These are phyloP conservation scores for Paraglomus occultum DNA, from an alignment of 192 early-diverging fungal species.

Conservation along the genomic window DNA sequence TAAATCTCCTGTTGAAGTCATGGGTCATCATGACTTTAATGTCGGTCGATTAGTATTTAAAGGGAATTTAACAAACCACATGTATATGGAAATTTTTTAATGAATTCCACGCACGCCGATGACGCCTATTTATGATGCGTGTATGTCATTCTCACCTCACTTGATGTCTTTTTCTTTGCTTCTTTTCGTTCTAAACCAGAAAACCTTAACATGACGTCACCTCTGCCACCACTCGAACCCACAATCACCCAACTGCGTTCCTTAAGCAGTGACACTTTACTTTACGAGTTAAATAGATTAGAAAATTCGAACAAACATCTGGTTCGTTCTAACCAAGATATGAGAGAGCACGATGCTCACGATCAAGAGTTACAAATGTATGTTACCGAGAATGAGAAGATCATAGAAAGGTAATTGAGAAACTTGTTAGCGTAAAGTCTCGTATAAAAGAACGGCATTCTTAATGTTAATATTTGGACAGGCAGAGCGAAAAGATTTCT, in stretches of 20 bases:
- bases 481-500: conserved; percentile 5
- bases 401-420: conserved; percentile 34
- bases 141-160: neutral
- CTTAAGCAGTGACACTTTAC: conserved; percentile 33
- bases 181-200: neutral
- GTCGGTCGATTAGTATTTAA: no score
- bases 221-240: conserved; percentile 22
- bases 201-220: neutral
- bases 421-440: neutral
- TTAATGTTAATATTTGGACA: neutral
- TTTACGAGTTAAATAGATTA: conserved; percentile 38
- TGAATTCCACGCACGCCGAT: no score
- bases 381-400: conserved; percentile 36
- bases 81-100: no score
- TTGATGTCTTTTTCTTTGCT: neutral
- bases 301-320: conserved; percentile 45
- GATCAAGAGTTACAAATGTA: conserved; percentile 39
- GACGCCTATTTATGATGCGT: no score
- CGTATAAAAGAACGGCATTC: neutral
- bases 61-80: no score
- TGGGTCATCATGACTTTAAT: no score
- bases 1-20: no score
- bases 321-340: conserved; percentile 40
- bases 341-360: conserved; percentile 39
- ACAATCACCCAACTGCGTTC: conserved; percentile 8